These are phyloP conservation scores for Pichia kluyveri DNA, from an alignment of 805 yeast species.

Conservation along the genomic window DNA sequence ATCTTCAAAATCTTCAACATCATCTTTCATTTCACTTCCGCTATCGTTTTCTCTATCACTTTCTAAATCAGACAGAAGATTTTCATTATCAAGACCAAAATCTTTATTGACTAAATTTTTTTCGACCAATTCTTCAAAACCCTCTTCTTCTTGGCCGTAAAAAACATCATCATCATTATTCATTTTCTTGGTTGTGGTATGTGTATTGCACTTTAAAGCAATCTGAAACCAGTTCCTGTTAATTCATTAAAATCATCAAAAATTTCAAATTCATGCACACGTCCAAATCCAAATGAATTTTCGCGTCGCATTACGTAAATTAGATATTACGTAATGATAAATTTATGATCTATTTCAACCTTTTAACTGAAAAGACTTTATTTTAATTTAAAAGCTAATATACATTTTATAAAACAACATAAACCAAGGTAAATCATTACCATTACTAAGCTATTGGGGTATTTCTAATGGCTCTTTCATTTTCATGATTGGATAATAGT, in stretches of 20 bases:
- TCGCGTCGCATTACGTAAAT: too few species aligned
- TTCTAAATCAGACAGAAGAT: conserved; percentile 3
- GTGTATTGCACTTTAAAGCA: not conserved
- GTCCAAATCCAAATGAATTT: too few species aligned
- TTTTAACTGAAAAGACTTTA: too few species aligned
- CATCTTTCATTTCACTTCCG: not conserved
- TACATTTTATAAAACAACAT: too few species aligned
- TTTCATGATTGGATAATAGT: not conserved
- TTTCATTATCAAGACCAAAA: conserved; percentile 6
- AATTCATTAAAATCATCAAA: too few species aligned
- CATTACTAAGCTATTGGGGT: not conserved
- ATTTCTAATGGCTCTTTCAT: not conserved
- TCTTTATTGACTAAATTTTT: conserved; percentile 1
- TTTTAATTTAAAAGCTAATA: too few species aligned
- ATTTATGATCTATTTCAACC: too few species aligned
- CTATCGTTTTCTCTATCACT: conserved; percentile 1
- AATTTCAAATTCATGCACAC: too few species aligned
- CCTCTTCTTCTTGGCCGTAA: conserved; percentile 16
- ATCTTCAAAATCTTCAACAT: not conserved
- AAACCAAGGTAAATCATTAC: too few species aligned
- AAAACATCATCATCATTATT: conserved; percentile 10
- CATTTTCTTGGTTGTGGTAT: not conserved
- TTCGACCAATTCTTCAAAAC: conserved; percentile 13
- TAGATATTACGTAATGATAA: too few species aligned
- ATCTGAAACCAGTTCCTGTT: too few species aligned